These are phyloP conservation scores for Beta vulgaris DNA, from an alignment of 148 eudicot genomes.

Conservation along the genomic window DNA sequence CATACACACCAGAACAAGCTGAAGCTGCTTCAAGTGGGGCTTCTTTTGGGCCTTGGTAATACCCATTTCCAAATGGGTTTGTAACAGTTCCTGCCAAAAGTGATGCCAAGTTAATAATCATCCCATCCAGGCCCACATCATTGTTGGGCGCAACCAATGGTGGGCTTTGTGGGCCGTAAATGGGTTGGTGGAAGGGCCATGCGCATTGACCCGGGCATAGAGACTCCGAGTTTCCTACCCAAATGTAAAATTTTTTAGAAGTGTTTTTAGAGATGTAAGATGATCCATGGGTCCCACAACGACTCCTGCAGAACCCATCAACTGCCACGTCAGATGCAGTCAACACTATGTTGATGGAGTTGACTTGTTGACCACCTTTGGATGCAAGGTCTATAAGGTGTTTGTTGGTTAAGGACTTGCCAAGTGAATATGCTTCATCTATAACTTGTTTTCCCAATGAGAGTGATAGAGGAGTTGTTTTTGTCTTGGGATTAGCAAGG, in stretches of 20 bases:
- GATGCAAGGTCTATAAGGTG: constrained; percentile 20
- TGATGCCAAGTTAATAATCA: constrained; percentile 55
- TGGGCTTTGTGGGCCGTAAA: constrained; percentile 58
- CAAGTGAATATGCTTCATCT: constrained; percentile 29
- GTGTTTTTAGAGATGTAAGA: constrained; percentile 11
- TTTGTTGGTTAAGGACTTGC: constrained; percentile 32
- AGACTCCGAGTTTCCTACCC: constrained; percentile 56
- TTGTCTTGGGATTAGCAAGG: constrained; percentile 25
- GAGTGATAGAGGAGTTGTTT: constrained; percentile 6
- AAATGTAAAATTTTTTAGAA: constrained; percentile 32
- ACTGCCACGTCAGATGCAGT: constrained; percentile 46
- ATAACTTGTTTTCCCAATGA: constrained; percentile 25
- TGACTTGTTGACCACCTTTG: constrained; percentile 23
- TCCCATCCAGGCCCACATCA: constrained; percentile 64
- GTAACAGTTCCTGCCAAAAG: constrained; percentile 61
- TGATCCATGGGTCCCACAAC: constrained; percentile 50
- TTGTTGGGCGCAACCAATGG: constrained; percentile 56
- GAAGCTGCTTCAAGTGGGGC: constrained; percentile 61
- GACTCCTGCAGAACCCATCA: constrained; percentile 38
- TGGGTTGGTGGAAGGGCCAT: constrained; percentile 65
- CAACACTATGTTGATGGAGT: constrained; percentile 38
- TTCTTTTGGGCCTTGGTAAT: constrained; percentile 50
- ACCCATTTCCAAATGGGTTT: constrained; percentile 58
- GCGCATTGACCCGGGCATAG: constrained; percentile 74
- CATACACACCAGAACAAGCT: constrained; percentile 55